Conservation (phyloP, 257 asterid species). For the Penstemon eatonii region DNA sequence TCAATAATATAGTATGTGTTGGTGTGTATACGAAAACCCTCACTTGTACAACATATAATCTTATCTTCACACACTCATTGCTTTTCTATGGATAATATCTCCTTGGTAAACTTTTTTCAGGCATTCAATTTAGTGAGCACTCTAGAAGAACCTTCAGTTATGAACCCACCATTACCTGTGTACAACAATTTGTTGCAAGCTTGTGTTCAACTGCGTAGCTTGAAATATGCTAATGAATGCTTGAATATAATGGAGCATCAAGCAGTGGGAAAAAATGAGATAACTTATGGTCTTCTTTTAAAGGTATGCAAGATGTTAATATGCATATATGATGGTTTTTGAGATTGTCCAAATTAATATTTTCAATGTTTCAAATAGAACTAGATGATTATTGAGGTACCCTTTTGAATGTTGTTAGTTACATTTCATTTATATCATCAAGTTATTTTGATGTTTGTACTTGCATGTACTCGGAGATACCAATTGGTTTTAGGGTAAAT, state of each 20-base stretch:
- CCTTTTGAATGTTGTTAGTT: background rate
- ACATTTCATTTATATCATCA: background rate
- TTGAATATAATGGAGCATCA: conserved; percentile 72
- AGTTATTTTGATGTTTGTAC: background rate
- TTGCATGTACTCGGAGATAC: background rate
- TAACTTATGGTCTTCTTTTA: conserved; percentile 71
- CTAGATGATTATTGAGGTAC: background rate
- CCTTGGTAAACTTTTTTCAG: conserved; percentile 42
- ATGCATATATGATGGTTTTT: conserved; percentile 17
- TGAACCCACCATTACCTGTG: conserved; percentile 53
- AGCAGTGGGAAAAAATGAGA: conserved; percentile 66
- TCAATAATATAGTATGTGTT: background rate
- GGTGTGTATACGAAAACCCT: too few species aligned
- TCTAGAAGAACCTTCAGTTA: conserved; percentile 50
- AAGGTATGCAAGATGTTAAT: conserved; percentile 49
- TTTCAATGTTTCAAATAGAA: background rate
- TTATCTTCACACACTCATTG: background rate
- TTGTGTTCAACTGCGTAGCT: conserved; percentile 46
- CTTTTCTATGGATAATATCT: conserved; percentile 23
- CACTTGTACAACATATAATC: too few species aligned
- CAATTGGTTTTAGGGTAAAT: background rate
- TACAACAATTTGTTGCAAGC: conserved; percentile 65
- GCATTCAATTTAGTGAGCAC: conserved; percentile 56
- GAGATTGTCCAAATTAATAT: conserved; percentile 10
- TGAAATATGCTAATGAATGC: conserved; percentile 58